These are phyloP conservation scores for Metarhizium sp. DNA, from an alignment of 2,329 filamentous ascomycete species.

Conservation along the genomic window DNA sequence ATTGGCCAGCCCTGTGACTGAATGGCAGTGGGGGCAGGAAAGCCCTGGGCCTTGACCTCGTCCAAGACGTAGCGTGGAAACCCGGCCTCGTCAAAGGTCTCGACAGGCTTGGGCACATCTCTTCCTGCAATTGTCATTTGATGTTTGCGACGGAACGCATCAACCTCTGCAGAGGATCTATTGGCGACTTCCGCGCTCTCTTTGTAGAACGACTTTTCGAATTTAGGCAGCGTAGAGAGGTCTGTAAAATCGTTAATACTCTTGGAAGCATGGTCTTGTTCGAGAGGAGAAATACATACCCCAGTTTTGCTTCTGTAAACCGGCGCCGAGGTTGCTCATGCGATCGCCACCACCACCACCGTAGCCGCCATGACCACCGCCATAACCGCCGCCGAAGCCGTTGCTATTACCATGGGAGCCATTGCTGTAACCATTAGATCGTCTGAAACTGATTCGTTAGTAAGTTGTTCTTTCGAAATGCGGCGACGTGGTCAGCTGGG, in stretches of 20 bases:
- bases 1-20: constrained; percentile 99
- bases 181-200: constrained; percentile 71
- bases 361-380: constrained; percentile 27
- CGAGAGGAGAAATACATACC: constrained; percentile 44
- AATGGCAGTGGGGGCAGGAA: constrained; percentile 86
- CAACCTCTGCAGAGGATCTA: constrained; percentile 71
- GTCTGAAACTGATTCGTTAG: constrained; percentile 32
- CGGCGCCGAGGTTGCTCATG: constrained; percentile 85
- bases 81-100: constrained; percentile 94
- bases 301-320: constrained; percentile 82
- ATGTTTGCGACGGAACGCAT: constrained; percentile 77
- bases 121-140: constrained; percentile 73
- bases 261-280: not conserved
- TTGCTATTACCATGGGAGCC: constrained; percentile 23
- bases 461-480: not conserved
- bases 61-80: constrained; percentile 97
- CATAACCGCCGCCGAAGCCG: constrained; percentile 25
- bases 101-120: constrained; percentile 85
- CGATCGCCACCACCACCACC: constrained; percentile 76
- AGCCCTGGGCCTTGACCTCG: constrained; percentile 97
- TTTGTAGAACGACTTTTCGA: constrained; percentile 99
- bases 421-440: constrained; percentile 27
- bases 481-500: not conserved
- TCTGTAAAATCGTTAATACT: constrained; percentile 43
- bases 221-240: constrained; percentile 72